phyloP scores from a whole-genome alignment of 345 rosid genomes.

The Hypericum perforatum region DNA sequence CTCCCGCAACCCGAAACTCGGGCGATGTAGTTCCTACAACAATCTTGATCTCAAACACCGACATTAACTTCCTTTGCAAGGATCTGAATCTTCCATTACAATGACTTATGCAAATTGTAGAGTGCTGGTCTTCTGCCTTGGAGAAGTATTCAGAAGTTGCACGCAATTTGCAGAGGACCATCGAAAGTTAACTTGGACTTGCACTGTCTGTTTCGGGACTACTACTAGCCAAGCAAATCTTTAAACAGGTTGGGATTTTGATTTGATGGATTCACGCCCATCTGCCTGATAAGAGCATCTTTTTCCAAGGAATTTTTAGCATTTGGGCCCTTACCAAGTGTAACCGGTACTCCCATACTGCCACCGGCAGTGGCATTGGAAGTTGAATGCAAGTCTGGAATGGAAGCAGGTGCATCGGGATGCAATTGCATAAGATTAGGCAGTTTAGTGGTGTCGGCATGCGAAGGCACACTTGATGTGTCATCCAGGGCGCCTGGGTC shows the following conservation, averaged over 20 bases:
- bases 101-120: too few relatives aligned
- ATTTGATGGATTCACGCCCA: constrained; percentile 78
- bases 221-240: constrained; percentile 55
- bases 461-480: constrained; percentile 13
- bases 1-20: too few relatives aligned
- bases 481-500: constrained; percentile 30
- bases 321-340: constrained; percentile 57
- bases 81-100: too few relatives aligned
- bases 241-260: constrained; percentile 84
- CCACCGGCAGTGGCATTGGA: constrained; percentile 12
- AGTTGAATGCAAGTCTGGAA: constrained; percentile 21
- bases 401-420: constrained; percentile 24
- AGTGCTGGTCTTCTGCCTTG: too few relatives aligned
- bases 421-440: constrained; percentile 48
- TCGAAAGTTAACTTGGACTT: too few relatives aligned
- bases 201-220: too few relatives aligned
- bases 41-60: too few relatives aligned
- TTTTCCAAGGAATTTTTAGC: constrained; percentile 59
- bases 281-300: constrained; percentile 85
- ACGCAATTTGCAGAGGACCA: too few relatives aligned
- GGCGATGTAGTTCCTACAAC: too few relatives aligned
- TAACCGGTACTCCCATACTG: constrained; percentile 8
- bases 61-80: too few relatives aligned
- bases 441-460: constrained; percentile 13
- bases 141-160: too few relatives aligned